Percentiles rank a stretch among this genome's conserved stretches.
These are phyloP conservation scores for Mycena sanguinolenta DNA, from an alignment of 768 basidiomycete genomes.

Conservation along the genomic window DNA sequence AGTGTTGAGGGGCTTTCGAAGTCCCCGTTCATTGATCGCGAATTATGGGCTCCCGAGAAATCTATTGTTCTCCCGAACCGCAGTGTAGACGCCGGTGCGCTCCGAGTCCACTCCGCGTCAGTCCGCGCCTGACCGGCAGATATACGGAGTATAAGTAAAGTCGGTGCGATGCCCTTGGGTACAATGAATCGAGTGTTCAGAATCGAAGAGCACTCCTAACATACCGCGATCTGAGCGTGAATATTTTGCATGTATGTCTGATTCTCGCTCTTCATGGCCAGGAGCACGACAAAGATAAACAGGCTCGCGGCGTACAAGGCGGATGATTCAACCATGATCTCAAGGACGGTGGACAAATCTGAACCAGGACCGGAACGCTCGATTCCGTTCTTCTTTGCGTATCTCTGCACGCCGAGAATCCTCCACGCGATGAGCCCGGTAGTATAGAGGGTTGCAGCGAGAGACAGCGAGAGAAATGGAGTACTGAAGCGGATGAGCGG, in stretches of 20 bases:
- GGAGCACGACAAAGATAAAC: slow-evolving; percentile 41
- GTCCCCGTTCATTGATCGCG: background rate
- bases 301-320: slow-evolving; percentile 17
- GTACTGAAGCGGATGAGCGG: slow-evolving; percentile 15
- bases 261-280: slow-evolving; percentile 43
- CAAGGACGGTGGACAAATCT: slow-evolving; percentile 29
- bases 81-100: background rate
- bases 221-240: slow-evolving; percentile 31
- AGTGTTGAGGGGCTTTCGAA: background rate
- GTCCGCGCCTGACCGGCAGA: background rate
- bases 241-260: slow-evolving; percentile 43
- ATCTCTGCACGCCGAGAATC: slow-evolving; percentile 42
- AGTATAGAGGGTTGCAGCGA: slow-evolving; percentile 17
- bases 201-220: background rate
- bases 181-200: background rate
- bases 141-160: slow-evolving; percentile 6
- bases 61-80: background rate
- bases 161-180: slow-evolving; percentile 13
- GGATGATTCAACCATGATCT: slow-evolving; percentile 20
- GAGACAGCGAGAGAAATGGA: slow-evolving; percentile 5
- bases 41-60: background rate
- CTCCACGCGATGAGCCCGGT: slow-evolving; percentile 10
- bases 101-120: slow-evolving; percentile 4
- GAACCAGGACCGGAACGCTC: slow-evolving; percentile 40
- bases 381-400: slow-evolving; percentile 38